Evolutionary conservation across 1,284 basidiomycete genomes (phyloP), one percentile per base, ranked within the genome.

Genomic region (Ceratobasidium papillatum): DNA sequence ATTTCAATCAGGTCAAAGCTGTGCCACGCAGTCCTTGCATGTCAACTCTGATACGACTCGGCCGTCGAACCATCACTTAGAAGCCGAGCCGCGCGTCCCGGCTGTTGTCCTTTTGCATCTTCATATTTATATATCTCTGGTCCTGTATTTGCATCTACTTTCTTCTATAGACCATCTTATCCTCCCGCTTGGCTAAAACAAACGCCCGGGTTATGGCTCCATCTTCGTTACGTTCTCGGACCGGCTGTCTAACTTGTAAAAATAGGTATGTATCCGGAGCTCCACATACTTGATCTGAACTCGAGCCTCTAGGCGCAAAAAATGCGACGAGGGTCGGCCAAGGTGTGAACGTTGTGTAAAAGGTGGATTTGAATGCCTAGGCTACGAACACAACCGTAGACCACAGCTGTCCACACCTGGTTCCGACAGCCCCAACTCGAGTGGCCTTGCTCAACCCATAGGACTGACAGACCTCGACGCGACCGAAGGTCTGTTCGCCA

Each of bases 201-300:
- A 36, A 36, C 59, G 30, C 56, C 38, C 30, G 17, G 38, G 54
- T 22, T 27, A 72, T 72, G 68, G 68, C 68, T 30, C 68, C 68
- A 45, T 72, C 68, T 49, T 72, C 68, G 14, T 54, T 72, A 32
- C 56, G 68, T 34, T 72, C 68, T 22, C 68, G 68, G n/a, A 72
- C 68, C 4, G 68, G 68, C 30, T 72, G 68, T 30, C 56, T 72
- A 27, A 72, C 68, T 47, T 72, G 68, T 38, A 72, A 72, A 61
- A 72, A 72, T 51, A 59, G 68, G 68, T 61, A 34, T 34, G 54
- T 51, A 43, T 12, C 32, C 22, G 17, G 25, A 25, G 14, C 3
- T 58, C 19, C 36, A 30, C 54, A n/a, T n/a, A n/a, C n/a, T n/a
- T n/a, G n/a, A n/a, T n/a, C n/a, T n/a, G n/a, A n/a, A n/a, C n/a